Conservation (phyloP, 2,329 filamentous ascomycete species). For the Pseudogymnoascus sp. region DNA sequence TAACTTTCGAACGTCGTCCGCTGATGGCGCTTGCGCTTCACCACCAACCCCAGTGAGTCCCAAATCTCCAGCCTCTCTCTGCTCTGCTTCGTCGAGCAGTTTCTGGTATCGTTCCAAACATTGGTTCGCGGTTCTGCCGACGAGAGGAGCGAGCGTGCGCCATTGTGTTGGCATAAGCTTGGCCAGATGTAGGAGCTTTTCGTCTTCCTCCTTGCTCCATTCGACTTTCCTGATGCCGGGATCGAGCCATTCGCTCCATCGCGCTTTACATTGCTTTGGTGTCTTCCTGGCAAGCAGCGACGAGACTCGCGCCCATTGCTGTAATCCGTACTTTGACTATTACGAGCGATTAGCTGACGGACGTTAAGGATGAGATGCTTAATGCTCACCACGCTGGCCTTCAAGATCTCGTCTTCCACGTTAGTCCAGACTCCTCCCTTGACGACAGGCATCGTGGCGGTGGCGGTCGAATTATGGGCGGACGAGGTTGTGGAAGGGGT, state of each 20-base stretch:
- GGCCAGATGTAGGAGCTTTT: conserved; percentile 90
- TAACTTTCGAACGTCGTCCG: conserved; percentile 82
- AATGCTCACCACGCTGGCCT: conserved; percentile 41
- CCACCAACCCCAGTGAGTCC: conserved; percentile 79
- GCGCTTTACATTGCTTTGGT: conserved; percentile 96
- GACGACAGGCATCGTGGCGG: conserved; percentile 56
- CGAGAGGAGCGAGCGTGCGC: conserved; percentile 95
- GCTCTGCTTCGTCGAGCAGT: conserved; percentile 89
- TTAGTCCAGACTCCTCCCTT: conserved; percentile 70
- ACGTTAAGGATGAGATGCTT: background rate
- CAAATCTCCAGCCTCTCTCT: conserved; percentile 71
- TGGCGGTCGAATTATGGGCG: conserved; percentile 18
- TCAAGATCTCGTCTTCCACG: conserved; percentile 91
- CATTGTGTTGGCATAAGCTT: conserved; percentile 99
- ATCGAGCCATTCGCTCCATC: conserved; percentile 98
- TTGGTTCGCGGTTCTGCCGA: conserved; percentile 92
- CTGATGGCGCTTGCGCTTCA: conserved; percentile 78
- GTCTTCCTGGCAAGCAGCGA: conserved; percentile 96
- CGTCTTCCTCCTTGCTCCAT: conserved; percentile 97
- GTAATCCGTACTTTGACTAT: conserved; percentile 73
- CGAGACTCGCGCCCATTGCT: conserved; percentile 97
- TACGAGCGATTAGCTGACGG: background rate
- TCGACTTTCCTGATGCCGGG: conserved; percentile 97
- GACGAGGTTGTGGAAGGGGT: background rate
- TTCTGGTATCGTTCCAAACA: conserved; percentile 96